Base-by-base conservation (phyloP, 2,329 filamentous ascomycete genomes). In the Didymella lethalis region DNA sequence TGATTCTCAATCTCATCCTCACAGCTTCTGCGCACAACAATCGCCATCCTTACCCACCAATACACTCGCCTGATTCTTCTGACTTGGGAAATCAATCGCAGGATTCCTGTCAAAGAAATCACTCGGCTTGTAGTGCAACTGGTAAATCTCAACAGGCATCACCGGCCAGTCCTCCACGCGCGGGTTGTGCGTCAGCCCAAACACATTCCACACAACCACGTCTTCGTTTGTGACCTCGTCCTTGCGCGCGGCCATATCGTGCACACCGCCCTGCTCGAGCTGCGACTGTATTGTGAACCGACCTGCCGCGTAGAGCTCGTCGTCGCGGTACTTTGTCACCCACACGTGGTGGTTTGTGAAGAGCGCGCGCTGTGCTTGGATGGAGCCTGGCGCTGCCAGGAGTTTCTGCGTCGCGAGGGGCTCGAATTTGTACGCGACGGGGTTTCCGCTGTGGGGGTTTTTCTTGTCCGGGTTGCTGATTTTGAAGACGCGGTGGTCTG, bases 101-200 rank as follows among this genome's bases (percentile, higher is more conserved):
- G 84, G 83, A 49, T 85, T 86, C 29, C 72, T 77, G 2, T 77
- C 78, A 62, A 85, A 86, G 77, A 86, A 85, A 64, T 86, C 83
- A 10, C 79, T 76, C 0, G 84, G 83, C 40, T 80, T 78, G 52
- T 84, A 74, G 26, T 80, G 74, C 5, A 84, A 64, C 61, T 80
- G 77, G 61, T 82, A 78, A 36, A 81, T 81, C 61, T 84, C 82
- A 2, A 77, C 74, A 0, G 82, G 82, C 79, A 81, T 80, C 25
- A 84, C 80, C 3, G 82, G 82, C 78, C 79, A 84, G 61, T 83
- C 82, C 64, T 84, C 82, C 2, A 75, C 72, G 54, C 82, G 64
- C 7, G 82, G 82, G 55, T 83, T 84, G 62, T 84, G 82, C 25
- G 82, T 84, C 52, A 83, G 64, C 0, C 81, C 81, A 71, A 84